These are phyloP conservation scores for Alternaria solani DNA, from an alignment of 2,329 filamentous ascomycete genomes.

Conservation along the genomic window DNA sequence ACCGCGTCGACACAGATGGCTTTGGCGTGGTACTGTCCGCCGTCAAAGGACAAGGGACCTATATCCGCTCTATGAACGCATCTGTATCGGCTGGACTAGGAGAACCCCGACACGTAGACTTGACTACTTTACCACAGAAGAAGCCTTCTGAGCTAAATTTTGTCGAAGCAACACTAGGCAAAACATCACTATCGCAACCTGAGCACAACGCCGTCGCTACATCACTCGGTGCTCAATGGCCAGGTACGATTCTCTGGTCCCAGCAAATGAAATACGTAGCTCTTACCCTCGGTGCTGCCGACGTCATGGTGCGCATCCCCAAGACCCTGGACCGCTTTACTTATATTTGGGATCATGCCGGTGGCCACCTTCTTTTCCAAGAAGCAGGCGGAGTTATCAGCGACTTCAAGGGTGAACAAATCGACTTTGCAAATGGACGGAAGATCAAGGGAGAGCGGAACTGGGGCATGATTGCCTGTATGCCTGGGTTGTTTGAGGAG, in stretches of 20 bases:
- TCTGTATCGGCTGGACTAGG: constrained; percentile 35
- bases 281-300: constrained; percentile 59
- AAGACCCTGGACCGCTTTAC: constrained; percentile 55
- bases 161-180: constrained; percentile 56
- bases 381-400: constrained; percentile 61
- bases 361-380: constrained; percentile 60
- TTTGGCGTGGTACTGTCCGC: constrained; percentile 57
- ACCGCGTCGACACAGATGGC: constrained; percentile 55
- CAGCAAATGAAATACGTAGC: constrained; percentile 64
- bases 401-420: constrained; percentile 59
- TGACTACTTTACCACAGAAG: constrained; percentile 25
- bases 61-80: constrained; percentile 51
- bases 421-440: constrained; percentile 56
- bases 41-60: constrained; percentile 56
- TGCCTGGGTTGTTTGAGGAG: constrained; percentile 36
- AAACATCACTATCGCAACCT: constrained; percentile 47
- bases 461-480: constrained; percentile 47
- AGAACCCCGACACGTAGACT: constrained; percentile 43
- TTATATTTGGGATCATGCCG: constrained; percentile 65
- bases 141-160: constrained; percentile 52
- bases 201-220: constrained; percentile 51
- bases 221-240: constrained; percentile 55
- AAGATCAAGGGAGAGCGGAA: constrained; percentile 44
- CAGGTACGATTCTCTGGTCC: constrained; percentile 60
- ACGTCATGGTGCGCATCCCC: constrained; percentile 60